A percentile compares a stretch with the other conserved stretches of the same genome.
phyloP scores from a whole-genome alignment of 768 basidiomycete genomes.

The Crepidotus variabilis region DNA sequence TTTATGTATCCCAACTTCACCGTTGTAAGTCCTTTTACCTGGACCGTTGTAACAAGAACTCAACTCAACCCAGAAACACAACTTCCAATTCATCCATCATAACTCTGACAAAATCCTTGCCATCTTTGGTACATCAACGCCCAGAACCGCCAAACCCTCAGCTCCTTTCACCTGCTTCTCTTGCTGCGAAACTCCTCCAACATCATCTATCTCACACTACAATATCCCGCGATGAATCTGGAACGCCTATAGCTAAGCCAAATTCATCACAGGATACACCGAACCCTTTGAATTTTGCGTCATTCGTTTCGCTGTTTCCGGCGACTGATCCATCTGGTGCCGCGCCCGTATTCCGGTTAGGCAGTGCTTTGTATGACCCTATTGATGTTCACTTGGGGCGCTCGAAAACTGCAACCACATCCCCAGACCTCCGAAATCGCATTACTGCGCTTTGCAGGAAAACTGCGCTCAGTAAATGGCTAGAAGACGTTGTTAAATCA shows the following conservation, averaged over 20 bases:
- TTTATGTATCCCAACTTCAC: conserved; percentile 55
- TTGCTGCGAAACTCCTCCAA: conserved; percentile 63
- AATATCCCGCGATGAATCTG: conserved; percentile 66
- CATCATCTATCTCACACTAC: conserved; percentile 74
- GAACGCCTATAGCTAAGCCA: conserved; percentile 67
- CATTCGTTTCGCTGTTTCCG: conserved; percentile 71
- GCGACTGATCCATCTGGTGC: conserved; percentile 69
- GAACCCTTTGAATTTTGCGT: conserved; percentile 66
- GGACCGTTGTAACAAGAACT: too few species aligned
- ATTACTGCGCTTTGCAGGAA: conserved; percentile 67
- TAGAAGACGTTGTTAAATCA: conserved; percentile 67
- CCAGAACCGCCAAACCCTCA: conserved; percentile 12
- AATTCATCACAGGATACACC: conserved; percentile 30
- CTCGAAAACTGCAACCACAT: conserved; percentile 33
- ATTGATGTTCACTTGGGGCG: conserved; percentile 60
- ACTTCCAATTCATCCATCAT: conserved; percentile 65
- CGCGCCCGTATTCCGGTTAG: conserved; percentile 84
- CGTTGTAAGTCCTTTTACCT: conserved; percentile 41
- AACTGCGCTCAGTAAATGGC: conserved; percentile 79
- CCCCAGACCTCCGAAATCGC: conserved; percentile 60
- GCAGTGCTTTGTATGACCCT: conserved; percentile 83
- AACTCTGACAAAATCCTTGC: conserved; percentile 44
- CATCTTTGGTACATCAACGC: conserved; percentile 13
- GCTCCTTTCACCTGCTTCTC: conserved; percentile 26
- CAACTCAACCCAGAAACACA: conserved; percentile 32